Conservation (phyloP, 495 filamentous ascomycete genomes). For the Penicillium paxilli region DNA sequence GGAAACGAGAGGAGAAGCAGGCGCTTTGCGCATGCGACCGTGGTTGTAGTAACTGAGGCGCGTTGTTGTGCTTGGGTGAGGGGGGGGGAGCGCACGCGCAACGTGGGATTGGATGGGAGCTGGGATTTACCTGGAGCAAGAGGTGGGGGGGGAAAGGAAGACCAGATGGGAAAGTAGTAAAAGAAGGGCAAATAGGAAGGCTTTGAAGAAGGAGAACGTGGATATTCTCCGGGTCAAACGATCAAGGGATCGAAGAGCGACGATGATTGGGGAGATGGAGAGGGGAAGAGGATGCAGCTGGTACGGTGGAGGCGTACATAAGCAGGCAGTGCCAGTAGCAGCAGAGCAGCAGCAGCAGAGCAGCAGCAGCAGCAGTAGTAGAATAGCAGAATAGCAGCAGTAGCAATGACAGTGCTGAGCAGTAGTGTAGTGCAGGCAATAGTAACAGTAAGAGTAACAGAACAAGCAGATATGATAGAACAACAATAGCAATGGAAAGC, state of each 20-base stretch:
- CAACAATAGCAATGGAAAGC: not conserved
- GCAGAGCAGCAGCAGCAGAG: not conserved
- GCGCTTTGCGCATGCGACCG: slow-evolving; percentile 19
- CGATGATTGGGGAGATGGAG: slow-evolving; percentile 33
- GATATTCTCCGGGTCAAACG: slow-evolving; percentile 19
- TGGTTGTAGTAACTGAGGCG: not conserved
- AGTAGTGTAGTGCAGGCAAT: not conserved
- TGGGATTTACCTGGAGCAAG: slow-evolving; percentile 15
- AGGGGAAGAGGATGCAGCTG: not conserved
- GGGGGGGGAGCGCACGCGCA: slow-evolving; percentile 17
- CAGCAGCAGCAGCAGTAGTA: not conserved
- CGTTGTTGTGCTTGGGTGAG: not conserved
- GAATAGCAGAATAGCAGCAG: not conserved
- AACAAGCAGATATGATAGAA: no score
- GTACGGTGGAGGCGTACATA: not conserved
- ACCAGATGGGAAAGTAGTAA: no score
- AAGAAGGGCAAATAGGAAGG: not conserved
- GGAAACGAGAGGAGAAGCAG: slow-evolving; percentile 6
- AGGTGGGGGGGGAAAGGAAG: slow-evolving; percentile 1
- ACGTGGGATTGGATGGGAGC: slow-evolving; percentile 28
- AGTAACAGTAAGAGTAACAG: no score
- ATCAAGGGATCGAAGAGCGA: slow-evolving; percentile 23
- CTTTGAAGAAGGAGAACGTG: slow-evolving; percentile 6
- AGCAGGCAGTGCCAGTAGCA: not conserved
- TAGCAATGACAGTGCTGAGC: no score